Percentiles rank a stretch among this genome's conserved stretches.
phyloP scores from a whole-genome alignment of 2,329 filamentous ascomycete species.

The Nannizziopsis arthrosporioides region DNA sequence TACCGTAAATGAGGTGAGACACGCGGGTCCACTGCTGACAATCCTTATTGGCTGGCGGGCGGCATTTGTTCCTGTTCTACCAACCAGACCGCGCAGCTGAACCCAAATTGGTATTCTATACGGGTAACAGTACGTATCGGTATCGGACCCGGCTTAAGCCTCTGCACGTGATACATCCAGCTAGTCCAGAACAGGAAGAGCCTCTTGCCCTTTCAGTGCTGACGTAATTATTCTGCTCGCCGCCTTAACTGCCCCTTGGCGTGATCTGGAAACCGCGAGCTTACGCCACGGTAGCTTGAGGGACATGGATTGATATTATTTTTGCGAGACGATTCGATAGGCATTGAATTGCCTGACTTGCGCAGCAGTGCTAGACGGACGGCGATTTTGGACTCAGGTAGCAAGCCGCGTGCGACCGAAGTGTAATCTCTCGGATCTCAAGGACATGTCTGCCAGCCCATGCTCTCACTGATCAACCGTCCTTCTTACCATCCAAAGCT shows the following conservation, averaged over 20 bases:
- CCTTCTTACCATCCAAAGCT: background rate
- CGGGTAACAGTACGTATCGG: background rate
- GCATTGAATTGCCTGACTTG: too few relatives aligned
- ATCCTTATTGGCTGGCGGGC: background rate
- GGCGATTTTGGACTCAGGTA: too few relatives aligned
- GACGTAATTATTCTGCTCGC: background rate
- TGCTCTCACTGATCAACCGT: too few relatives aligned
- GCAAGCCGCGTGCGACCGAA: too few relatives aligned
- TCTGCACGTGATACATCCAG: background rate
- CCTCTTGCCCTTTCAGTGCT: background rate
- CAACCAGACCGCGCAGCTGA: background rate
- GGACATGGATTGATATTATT: too few relatives aligned
- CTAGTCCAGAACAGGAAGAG: background rate
- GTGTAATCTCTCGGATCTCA: too few relatives aligned
- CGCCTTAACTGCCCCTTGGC: background rate
- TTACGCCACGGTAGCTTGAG: too few relatives aligned
- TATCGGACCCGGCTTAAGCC: background rate
- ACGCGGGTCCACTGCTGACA: background rate
- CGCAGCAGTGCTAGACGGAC: too few relatives aligned
- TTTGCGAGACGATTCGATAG: too few relatives aligned
- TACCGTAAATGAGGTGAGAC: background rate
- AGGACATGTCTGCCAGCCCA: too few relatives aligned
- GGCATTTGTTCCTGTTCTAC: conserved; percentile 2
- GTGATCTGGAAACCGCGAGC: too few relatives aligned
- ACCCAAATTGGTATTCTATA: background rate